Evolutionary conservation across 192 early-diverging fungal genomes (phyloP), one percentile per base, ranked within the genome.

Genomic region (Gamsiella multidivaricata): DNA sequence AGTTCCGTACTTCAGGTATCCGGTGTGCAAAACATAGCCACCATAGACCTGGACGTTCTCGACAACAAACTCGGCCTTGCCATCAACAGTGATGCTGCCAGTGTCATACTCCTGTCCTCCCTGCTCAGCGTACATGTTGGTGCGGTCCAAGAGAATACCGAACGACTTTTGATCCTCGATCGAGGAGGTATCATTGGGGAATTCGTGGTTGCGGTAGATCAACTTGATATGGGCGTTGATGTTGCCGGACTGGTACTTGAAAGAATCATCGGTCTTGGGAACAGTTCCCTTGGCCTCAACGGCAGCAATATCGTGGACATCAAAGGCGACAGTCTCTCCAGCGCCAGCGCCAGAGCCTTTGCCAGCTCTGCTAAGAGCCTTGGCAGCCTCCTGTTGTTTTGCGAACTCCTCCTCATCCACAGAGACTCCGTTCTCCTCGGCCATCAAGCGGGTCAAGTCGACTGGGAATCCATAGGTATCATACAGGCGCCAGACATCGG

Each of bases 391-490:
- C 80, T 94, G 93, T 65, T 91, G 93, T 14, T 67, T 78, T 69
- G 90, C 82, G 62, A 97, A 98, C 74, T 88, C 93, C 36, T 80
- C 82, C 80, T 97, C 95, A 72, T 99, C 91, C 8, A 99, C 91
- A 17, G 61, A 60, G 51, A 98, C 81, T 11, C 92, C 94, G 75
- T 90, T 91, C 80, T 99, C 97, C 83, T 99, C 95, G n/a, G 97
- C 96, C 96, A 99, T 98, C 53, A 99, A 79, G 49, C 94, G 92
- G 12, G 97, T 99, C 51, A 99, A 86, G 80, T 99, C 97, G 2
- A 97, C 94, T 5, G 97, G 97, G 90, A 99, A 99, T 32, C 97
- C 97, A 79, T 95, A 99, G 15, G 97, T 99, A 72, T 98, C 97
- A 66, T 99, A 99, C 79, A 99, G 81, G n/a, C 95, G 88, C 96